Percentiles rank a stretch among this genome's conserved stretches.
Conservation (phyloP, 306 rosid genomes). For the Vigna nakashimae region DNA sequence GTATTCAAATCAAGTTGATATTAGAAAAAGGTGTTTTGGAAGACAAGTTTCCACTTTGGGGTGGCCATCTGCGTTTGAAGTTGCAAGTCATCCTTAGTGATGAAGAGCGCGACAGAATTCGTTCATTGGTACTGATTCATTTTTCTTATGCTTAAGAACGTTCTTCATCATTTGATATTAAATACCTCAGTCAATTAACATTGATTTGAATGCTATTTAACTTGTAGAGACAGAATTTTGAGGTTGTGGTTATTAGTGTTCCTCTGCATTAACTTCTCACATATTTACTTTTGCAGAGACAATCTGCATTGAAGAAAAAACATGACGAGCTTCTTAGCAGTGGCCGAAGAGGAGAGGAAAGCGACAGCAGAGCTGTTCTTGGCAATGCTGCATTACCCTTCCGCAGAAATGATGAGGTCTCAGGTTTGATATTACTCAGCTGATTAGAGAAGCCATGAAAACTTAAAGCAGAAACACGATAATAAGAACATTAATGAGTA, state of each 20-base stretch:
- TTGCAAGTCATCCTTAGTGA: conserved; percentile 77
- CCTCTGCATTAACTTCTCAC: conserved; percentile 2
- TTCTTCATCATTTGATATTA: neutral
- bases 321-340: conserved; percentile 60
- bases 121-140: conserved; percentile 62
- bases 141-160: conserved; percentile 25
- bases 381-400: conserved; percentile 50
- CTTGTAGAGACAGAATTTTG: neutral
- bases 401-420: conserved; percentile 55
- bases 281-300: conserved; percentile 47
- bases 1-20: conserved; percentile 65
- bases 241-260: conserved; percentile 1
- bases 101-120: conserved; percentile 78
- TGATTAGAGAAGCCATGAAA: conserved; percentile 41
- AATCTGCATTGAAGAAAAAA: conserved; percentile 71
- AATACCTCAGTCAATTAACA: neutral
- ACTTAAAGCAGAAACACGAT: conserved; percentile 32
- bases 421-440: conserved; percentile 78
- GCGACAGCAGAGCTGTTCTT: conserved; percentile 22
- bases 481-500: neutral
- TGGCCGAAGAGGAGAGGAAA: conserved; percentile 44
- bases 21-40: conserved; percentile 89
- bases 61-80: conserved; percentile 73
- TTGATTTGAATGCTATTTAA: conserved; percentile 13
- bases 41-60: conserved; percentile 74